Conservation (phyloP, 106 monocot species). For the Dendrobium nobile region DNA sequence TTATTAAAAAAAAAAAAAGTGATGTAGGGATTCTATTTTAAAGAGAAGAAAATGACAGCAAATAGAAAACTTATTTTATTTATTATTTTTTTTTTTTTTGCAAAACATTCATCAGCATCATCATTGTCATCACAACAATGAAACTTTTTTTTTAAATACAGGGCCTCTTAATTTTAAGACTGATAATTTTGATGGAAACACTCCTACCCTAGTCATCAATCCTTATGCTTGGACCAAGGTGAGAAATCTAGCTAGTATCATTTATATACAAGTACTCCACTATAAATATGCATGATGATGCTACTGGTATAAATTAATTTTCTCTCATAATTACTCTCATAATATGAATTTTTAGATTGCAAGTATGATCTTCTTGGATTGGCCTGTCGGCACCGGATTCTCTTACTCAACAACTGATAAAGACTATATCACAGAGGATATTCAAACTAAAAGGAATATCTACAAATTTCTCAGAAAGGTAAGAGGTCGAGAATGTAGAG, state of each 20-base stretch:
- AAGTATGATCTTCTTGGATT: neutral
- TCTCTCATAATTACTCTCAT: too few species aligned
- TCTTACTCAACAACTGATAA: neutral
- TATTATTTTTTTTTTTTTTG: too few species aligned
- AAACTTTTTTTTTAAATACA: conserved; percentile 10
- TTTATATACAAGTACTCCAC: neutral
- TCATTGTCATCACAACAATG: too few species aligned
- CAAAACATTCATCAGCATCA: too few species aligned
- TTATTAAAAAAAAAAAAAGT: too few species aligned
- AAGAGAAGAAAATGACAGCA: too few species aligned
- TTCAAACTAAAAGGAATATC: neutral
- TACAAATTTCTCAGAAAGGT: neutral
- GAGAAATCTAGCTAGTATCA: neutral
- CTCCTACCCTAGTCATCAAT: conserved; percentile 33
- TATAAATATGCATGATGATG: neutral
- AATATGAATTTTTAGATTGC: neutral
- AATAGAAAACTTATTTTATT: too few species aligned
- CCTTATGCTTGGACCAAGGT: conserved; percentile 58
- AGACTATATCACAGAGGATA: neutral
- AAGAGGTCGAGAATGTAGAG: too few species aligned
- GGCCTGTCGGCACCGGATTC: conserved; percentile 1
- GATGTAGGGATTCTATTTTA: too few species aligned
- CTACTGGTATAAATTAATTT: too few species aligned
- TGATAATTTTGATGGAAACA: conserved; percentile 15
- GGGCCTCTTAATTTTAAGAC: conserved; percentile 40